These are phyloP conservation scores for Spironucleus salmonicida DNA, from an alignment of 208 protist genomes.

Conservation along the genomic window DNA sequence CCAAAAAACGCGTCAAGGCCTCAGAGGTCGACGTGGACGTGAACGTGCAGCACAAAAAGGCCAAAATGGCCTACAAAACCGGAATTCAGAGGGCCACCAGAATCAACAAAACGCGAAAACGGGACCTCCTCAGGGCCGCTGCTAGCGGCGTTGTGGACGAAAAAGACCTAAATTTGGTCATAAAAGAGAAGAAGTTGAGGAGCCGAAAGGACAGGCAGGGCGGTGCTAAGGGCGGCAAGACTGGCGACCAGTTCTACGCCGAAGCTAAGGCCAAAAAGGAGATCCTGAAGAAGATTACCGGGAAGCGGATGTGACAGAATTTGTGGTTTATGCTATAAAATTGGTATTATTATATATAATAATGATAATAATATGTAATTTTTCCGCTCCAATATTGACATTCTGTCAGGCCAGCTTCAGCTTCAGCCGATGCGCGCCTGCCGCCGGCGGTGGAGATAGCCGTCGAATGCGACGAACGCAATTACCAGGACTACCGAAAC, in stretches of 20 bases:
- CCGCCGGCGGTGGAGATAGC: too few species aligned
- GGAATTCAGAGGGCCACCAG: neutral
- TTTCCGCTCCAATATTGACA: too few species aligned
- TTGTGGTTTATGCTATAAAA: too few species aligned
- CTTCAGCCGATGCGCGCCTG: too few species aligned
- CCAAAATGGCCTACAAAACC: neutral
- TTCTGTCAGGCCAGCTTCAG: too few species aligned
- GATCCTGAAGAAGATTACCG: too few species aligned
- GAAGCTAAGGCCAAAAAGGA: too few species aligned
- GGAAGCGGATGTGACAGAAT: too few species aligned
- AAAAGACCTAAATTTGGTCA: slow-evolving; percentile 35
- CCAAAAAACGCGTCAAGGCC: neutral
- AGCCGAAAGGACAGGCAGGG: neutral
- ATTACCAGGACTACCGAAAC: too few species aligned
- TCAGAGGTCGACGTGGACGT: neutral
- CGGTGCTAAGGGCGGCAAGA: neutral
- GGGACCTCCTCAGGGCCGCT: neutral
- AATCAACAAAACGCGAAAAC: neutral
- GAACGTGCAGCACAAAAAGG: neutral
- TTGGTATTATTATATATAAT: too few species aligned
- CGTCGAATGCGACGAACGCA: too few species aligned
- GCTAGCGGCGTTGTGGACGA: slow-evolving; percentile 6
- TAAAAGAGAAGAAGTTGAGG: slow-evolving; percentile 38
- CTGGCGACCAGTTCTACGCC: slow-evolving; percentile 28
- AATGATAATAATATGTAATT: too few species aligned